phyloP scores from a whole-genome alignment of 106 monocot species.

The Gastrodia elata region DNA sequence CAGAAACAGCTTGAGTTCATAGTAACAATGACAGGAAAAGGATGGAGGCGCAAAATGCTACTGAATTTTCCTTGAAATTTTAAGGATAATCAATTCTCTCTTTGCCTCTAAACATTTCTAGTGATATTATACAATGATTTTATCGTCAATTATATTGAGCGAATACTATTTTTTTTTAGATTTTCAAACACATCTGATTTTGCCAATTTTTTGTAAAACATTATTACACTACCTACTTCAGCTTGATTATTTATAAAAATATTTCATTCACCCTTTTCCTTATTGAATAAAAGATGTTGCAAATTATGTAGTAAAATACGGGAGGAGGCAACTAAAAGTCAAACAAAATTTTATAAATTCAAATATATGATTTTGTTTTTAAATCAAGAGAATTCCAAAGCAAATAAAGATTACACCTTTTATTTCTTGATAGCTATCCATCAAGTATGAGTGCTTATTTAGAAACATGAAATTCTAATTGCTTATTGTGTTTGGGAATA shows the following conservation, averaged over 20 bases:
- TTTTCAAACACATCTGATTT: not conserved
- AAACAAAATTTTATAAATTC: too few relatives aligned
- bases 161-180: not conserved
- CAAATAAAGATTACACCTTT: too few relatives aligned
- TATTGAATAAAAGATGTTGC: too few relatives aligned
- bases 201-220: not conserved
- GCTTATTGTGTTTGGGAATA: too few relatives aligned
- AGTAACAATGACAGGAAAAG: not conserved
- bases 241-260: not conserved
- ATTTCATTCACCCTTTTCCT: not conserved
- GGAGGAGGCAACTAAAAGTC: too few relatives aligned
- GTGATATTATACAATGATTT: not conserved
- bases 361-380: too few relatives aligned
- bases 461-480: too few relatives aligned
- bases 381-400: too few relatives aligned
- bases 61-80: not conserved
- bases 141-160: not conserved
- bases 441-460: too few relatives aligned
- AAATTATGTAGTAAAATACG: too few relatives aligned
- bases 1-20: not conserved
- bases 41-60: not conserved
- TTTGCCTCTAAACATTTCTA: not conserved
- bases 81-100: not conserved
- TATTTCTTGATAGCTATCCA: too few relatives aligned
- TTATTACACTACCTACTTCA: not conserved